These are phyloP conservation scores for Cryptococcus amylolentus DNA, from an alignment of 1,284 basidiomycete genomes.

Conservation along the genomic window DNA sequence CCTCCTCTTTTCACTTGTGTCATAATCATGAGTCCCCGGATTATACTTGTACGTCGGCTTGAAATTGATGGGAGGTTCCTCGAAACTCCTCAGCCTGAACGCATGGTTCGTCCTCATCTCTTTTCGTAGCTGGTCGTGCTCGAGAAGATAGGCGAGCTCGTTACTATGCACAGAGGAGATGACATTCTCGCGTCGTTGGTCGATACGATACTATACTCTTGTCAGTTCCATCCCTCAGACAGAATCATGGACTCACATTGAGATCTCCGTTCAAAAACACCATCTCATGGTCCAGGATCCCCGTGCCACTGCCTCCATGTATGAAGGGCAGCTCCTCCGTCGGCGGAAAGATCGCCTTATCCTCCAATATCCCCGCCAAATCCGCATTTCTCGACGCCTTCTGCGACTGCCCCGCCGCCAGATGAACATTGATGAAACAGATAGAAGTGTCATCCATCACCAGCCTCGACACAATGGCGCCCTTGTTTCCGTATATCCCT, in stretches of 20 bases:
- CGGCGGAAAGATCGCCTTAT: conserved; percentile 64
- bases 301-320: conserved; percentile 89
- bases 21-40: conserved; percentile 69
- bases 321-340: conserved; percentile 66
- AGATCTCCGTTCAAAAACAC: conserved; percentile 71
- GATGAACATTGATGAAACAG: conserved; percentile 93
- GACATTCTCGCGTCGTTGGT: conserved; percentile 78
- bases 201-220: conserved; percentile 73
- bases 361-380: conserved; percentile 77
- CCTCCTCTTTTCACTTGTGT: conserved; percentile 81
- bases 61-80: conserved; percentile 77
- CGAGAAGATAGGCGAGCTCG: conserved; percentile 63
- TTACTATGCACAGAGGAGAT: conserved; percentile 63
- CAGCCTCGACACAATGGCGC: conserved; percentile 85
- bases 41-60: conserved; percentile 97
- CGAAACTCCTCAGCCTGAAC: conserved; percentile 79
- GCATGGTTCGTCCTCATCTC: conserved; percentile 81
- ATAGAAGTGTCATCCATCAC: conserved; percentile 86
- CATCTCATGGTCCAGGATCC: conserved; percentile 90
- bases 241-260: conserved; percentile 36
- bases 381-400: conserved; percentile 81
- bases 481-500: conserved; percentile 94
- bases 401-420: conserved; percentile 87
- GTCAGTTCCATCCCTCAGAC: background rate
- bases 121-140: conserved; percentile 84